Evolutionary conservation across 495 filamentous ascomycete genomes (phyloP), one percentile per base, ranked within the genome.

Genomic region (Bryoglossum gracile): DNA sequence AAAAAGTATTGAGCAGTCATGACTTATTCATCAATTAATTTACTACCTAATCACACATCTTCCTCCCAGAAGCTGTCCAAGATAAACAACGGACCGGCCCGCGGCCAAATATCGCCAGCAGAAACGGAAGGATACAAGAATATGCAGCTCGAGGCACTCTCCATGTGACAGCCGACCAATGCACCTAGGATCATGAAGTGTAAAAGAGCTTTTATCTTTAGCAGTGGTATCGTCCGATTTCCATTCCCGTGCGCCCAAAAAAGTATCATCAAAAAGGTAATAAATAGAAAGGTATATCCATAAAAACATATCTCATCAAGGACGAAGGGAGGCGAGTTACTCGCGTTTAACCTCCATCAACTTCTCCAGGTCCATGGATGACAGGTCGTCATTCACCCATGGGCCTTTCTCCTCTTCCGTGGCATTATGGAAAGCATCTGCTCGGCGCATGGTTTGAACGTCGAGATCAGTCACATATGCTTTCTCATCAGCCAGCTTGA

Each of bases 391-490:
- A 10, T 55, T 22, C 35, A 61, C 47, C 86, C 86, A 92, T 2
- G 82, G 74, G 0, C 89, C 89, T 53, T 87, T 90, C 70, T 95
- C 88, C 56, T 89, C 85, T 5, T 83, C 80, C 3, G 78, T 89
- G 8, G 87, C 81, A 56, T 70, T 70, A 50, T 78, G 80, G 51
- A 97, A 78, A 35, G 84, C 92, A 58, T 90, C 77, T 13, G 88
- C 89, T 25, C 90, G 80, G 67, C 82, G 86, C 68, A 97, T 62
- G 2, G 90, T 94, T 72, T 90, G 80, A 33, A 95, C 77, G 60
- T 99, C 94, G 38, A 99, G 75, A 59, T 99, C 94, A 9, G 92
- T 96, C 39, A 95, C 80, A 60, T 94, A 96, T 16, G 70, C 73
- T 42, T 73, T 74, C 34, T 80, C 81, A 52, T 80, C 81, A 51